Conservation (phyloP, 2,329 filamentous ascomycete genomes). For the Diaporthe eres region DNA sequence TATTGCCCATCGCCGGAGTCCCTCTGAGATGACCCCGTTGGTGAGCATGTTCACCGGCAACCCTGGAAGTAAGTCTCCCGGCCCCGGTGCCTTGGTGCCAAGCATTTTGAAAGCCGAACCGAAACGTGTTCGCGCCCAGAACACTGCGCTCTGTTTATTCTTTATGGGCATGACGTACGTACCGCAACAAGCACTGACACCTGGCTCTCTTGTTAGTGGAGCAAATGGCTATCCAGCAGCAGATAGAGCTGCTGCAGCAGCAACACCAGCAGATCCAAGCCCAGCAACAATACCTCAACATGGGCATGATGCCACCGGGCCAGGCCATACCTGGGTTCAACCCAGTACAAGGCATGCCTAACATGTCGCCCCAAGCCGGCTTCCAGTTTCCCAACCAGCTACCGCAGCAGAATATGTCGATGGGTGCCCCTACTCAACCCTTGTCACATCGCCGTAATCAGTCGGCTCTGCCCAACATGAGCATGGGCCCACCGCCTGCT, state of each 20-base stretch:
- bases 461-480: constrained; percentile 93
- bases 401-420: constrained; percentile 78
- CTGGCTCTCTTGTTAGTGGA: constrained; percentile 76
- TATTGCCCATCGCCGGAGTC: constrained; percentile 96
- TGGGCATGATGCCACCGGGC: constrained; percentile 92
- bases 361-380: constrained; percentile 82
- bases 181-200: constrained; percentile 32
- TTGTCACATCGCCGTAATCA: constrained; percentile 96
- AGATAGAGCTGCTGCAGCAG: constrained; percentile 96
- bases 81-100: constrained; percentile 5
- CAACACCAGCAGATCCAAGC: constrained; percentile 98
- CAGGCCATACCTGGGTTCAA: constrained; percentile 83
- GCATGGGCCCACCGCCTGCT: constrained; percentile 88
- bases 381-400: constrained; percentile 92
- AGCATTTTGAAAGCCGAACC: neutral
- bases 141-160: neutral
- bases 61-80: constrained; percentile 70
- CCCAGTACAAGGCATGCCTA: constrained; percentile 85
- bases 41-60: constrained; percentile 87
- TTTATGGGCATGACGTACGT: neutral
- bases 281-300: constrained; percentile 97
- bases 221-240: constrained; percentile 96
- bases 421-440: constrained; percentile 84
- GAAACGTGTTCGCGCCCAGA: constrained; percentile 12
- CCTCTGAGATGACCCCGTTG: constrained; percentile 95